Conservation (phyloP, 345 rosid species). For the Combretum micranthum region DNA sequence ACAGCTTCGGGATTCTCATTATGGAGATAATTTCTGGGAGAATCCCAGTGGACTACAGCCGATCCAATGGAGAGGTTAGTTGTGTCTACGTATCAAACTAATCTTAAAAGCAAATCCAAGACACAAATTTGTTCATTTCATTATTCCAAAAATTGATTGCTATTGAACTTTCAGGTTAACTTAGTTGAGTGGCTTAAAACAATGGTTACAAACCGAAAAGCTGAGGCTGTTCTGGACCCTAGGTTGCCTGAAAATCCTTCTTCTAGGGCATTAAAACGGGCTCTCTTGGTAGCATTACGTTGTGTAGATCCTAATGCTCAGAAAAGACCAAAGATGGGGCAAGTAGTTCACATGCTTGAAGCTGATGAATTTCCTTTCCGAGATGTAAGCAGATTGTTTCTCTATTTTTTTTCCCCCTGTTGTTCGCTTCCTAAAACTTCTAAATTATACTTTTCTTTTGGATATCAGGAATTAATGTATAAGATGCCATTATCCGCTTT, state of each 20-base stretch:
- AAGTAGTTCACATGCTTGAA: constrained; percentile 95
- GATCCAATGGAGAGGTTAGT: constrained; percentile 76
- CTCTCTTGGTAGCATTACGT: constrained; percentile 79
- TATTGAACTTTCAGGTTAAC: constrained; percentile 49
- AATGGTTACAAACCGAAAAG: constrained; percentile 75
- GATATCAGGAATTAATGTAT: too few relatives aligned
- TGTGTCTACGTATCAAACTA: neutral
- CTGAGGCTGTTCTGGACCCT: constrained; percentile 84
- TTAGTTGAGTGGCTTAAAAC: constrained; percentile 92
- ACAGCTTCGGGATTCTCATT: constrained; percentile 88
- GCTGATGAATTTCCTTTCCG: constrained; percentile 80
- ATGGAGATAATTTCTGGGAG: constrained; percentile 95
- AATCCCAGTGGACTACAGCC: constrained; percentile 90
- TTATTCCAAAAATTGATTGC: neutral
- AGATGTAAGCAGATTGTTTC: constrained; percentile 36
- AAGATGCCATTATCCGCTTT: too few relatives aligned
- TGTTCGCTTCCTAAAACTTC: neutral
- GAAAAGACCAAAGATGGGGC: constrained; percentile 95
- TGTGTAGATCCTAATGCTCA: constrained; percentile 96
- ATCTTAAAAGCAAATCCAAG: neutral
- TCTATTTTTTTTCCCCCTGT: neutral
- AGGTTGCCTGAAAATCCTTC: constrained; percentile 73
- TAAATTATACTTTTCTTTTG: too few relatives aligned
- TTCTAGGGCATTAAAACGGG: constrained; percentile 75
- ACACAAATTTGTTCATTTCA: neutral